A percentile compares a stretch with the other conserved stretches of the same genome.
Conservation (phyloP, 2,329 filamentous ascomycete species). For the Achaetomium macrosporum region DNA sequence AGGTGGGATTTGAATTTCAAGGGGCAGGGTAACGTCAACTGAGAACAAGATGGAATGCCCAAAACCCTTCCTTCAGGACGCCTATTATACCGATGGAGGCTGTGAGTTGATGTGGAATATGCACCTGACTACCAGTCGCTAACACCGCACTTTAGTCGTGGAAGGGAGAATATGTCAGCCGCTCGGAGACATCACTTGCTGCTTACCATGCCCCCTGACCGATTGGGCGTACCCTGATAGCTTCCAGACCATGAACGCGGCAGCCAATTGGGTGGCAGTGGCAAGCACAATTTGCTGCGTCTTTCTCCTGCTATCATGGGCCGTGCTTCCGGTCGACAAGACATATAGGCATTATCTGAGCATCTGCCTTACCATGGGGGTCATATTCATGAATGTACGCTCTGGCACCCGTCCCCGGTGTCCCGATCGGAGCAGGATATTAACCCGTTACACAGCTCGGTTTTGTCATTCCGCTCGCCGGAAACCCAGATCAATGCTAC, state of each 20-base stretch:
- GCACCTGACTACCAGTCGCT: slow-evolving; percentile 5
- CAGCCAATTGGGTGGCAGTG: slow-evolving; percentile 80
- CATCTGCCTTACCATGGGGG: slow-evolving; percentile 72
- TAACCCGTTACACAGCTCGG: slow-evolving; percentile 61
- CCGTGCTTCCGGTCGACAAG: slow-evolving; percentile 75
- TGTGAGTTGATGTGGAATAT: slow-evolving; percentile 19
- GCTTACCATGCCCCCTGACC: slow-evolving; percentile 82
- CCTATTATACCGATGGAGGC: slow-evolving; percentile 19
- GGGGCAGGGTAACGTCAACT: neutral
- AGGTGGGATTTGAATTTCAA: neutral
- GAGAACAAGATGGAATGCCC: slow-evolving; percentile 18
- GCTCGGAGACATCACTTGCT: slow-evolving; percentile 58
- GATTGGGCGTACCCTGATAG: slow-evolving; percentile 65
- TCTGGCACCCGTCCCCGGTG: neutral
- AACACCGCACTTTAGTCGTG: slow-evolving; percentile 42
- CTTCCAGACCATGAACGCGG: slow-evolving; percentile 53
- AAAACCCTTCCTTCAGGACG: slow-evolving; percentile 19
- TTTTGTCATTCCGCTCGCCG: slow-evolving; percentile 81
- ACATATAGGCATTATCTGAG: slow-evolving; percentile 91
- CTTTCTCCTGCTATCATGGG: slow-evolving; percentile 76
- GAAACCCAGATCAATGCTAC: slow-evolving; percentile 73
- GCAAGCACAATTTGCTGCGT: slow-evolving; percentile 63
- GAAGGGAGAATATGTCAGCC: slow-evolving; percentile 50
- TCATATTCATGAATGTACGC: slow-evolving; percentile 74
- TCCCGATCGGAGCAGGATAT: neutral